Base-by-base conservation (phyloP, 1,284 basidiomycete species). In the Boletus sp. region DNA sequence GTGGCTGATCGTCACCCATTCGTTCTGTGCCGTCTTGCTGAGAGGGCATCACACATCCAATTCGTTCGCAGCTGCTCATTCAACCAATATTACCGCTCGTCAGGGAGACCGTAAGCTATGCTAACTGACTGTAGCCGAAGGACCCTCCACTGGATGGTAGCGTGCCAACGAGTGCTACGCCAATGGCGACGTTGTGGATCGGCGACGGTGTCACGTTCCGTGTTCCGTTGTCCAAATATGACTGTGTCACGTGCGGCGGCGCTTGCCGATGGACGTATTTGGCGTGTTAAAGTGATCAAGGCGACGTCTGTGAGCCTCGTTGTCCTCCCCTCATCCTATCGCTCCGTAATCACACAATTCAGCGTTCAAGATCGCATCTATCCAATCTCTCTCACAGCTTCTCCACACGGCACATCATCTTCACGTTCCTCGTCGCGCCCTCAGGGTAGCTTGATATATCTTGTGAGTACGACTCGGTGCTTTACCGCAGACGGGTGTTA, bases 271-370 rank as follows among this genome's bases (percentile, higher is more conserved):
- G 51, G 3, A 60, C 17, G 62, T 48, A 61, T 57, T 65, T 50
- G 67, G 67, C 65, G 62, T 50, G 82, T 80, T 55, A 67, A 76
- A 40, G 71, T 75, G 50, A 69, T 82, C 51, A 80, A 77, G 66
- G 75, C 54, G 48, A 50, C 56, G 50, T 44, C 51, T 48, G 51
- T 22, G 43, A 47, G 34, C 48, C 37, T 41, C 48, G 38, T 57
- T 38, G 52, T 54, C 49, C 23, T 51, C 39, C 27, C 6, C 37
- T 37, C 34, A 36, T 49, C 17, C 44, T 47, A 60, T 61, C 60
- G 41, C 42, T 39, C 54, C 36, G 49, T 44, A 37, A 61, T 62
- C 59, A 48, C 37, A 45, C 43, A 40, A 14, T 37, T 16, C 35
- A 13, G 26, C 37, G 19, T 40, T 13, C 41, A 41, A 55, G 58